Conservation (phyloP, 306 rosid species). For the Parietaria judaica region DNA sequence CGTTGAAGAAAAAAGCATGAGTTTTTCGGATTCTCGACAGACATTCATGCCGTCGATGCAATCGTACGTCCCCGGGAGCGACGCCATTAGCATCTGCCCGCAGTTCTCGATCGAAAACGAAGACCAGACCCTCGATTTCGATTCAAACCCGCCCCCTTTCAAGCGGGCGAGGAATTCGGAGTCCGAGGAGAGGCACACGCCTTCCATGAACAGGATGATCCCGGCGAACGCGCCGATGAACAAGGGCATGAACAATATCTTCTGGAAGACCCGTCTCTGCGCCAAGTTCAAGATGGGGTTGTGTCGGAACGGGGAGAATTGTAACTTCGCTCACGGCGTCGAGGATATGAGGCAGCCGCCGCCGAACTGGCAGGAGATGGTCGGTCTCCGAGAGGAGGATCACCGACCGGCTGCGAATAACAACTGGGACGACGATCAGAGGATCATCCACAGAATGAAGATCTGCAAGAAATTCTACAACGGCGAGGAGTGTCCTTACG, state of each 20-base stretch:
- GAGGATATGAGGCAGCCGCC: slow-evolving; percentile 88
- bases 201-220: slow-evolving; percentile 23
- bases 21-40: slow-evolving; percentile 42
- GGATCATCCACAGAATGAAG: slow-evolving; percentile 83
- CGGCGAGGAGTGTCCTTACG: slow-evolving; percentile 93
- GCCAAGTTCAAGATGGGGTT: slow-evolving; percentile 54
- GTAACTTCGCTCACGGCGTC: slow-evolving; percentile 90
- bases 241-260: slow-evolving; percentile 53
- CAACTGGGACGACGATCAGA: slow-evolving; percentile 84
- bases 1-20: slow-evolving; percentile 25
- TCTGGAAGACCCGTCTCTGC: slow-evolving; percentile 88
- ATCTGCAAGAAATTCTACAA: slow-evolving; percentile 82
- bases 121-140: slow-evolving; percentile 36
- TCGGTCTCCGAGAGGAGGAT: slow-evolving; percentile 38
- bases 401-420: slow-evolving; percentile 18
- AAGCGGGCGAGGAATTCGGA: slow-evolving; percentile 57
- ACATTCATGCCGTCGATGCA: slow-evolving; percentile 35
- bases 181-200: slow-evolving; percentile 35
- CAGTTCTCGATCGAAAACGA: slow-evolving; percentile 42
- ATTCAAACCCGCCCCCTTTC: slow-evolving; percentile 29
- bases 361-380: slow-evolving; percentile 92
- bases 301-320: slow-evolving; percentile 75
- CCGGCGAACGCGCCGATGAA: slow-evolving; percentile 34
- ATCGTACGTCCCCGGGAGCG: slow-evolving; percentile 30
- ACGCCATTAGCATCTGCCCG: slow-evolving; percentile 50